These are phyloP conservation scores for Monosporascus ibericus DNA, from an alignment of 2,329 filamentous ascomycete genomes.

Conservation along the genomic window DNA sequence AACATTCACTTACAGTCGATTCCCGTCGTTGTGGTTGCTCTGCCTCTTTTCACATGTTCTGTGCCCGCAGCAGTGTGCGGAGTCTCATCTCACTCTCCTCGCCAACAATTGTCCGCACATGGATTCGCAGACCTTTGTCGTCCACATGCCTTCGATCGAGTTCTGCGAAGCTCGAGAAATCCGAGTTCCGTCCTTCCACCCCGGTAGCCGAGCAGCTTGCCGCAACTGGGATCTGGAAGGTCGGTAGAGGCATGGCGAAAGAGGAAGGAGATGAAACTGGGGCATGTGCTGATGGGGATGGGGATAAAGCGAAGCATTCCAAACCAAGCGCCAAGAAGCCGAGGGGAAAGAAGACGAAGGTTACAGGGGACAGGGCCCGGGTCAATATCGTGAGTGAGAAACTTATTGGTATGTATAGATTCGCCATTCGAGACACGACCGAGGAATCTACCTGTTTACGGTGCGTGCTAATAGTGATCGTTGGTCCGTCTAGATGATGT, in stretches of 20 bases:
- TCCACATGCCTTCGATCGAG: slow-evolving; percentile 6
- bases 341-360: not conserved
- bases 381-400: slow-evolving; percentile 47
- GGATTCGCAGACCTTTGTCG: slow-evolving; percentile 1
- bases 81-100: slow-evolving; percentile 7
- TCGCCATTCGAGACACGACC: not conserved
- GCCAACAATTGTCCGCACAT: not conserved
- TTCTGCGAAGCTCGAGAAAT: not conserved
- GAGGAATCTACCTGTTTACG: no score
- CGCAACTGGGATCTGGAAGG: slow-evolving; percentile 13
- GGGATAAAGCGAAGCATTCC: not conserved
- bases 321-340: not conserved
- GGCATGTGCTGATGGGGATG: not conserved
- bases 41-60: slow-evolving; percentile 19
- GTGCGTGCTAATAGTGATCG: no score
- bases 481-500: slow-evolving; percentile 51
- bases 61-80: slow-evolving; percentile 17
- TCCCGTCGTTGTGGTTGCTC: not conserved
- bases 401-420: slow-evolving; percentile 39
- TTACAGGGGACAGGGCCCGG: slow-evolving; percentile 30
- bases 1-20: no score
- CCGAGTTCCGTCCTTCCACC: slow-evolving; percentile 1
- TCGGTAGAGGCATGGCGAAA: not conserved
- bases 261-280: not conserved
- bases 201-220: slow-evolving; percentile 16